phyloP scores from a whole-genome alignment of 2,329 filamentous ascomycete species.

The Orbilia oligospora region DNA sequence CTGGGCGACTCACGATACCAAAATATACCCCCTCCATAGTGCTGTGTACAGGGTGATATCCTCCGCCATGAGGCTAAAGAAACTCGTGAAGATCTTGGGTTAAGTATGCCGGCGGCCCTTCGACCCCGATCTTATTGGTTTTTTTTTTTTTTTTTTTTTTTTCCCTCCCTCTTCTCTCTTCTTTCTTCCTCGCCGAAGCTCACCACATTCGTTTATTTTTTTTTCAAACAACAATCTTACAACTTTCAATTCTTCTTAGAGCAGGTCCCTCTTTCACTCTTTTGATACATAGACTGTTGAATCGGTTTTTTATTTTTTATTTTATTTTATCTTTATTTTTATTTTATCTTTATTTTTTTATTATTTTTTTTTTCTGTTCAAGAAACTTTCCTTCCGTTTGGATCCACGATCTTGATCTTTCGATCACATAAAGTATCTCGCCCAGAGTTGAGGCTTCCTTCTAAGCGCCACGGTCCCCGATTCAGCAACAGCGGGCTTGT shows the following conservation, averaged over 20 bases:
- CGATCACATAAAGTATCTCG: constrained; percentile 19
- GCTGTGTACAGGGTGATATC: neutral
- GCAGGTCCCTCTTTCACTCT: constrained; percentile 46
- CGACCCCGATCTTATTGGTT: constrained; percentile 17
- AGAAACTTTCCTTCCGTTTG: neutral
- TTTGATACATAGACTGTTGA: too few relatives aligned
- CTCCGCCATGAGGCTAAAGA: neutral
- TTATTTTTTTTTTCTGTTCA: constrained; percentile 17
- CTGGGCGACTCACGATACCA: constrained; percentile 29
- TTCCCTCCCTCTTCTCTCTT: too few relatives aligned
- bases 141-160: neutral
- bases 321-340: constrained; percentile 10
- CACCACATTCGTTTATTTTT: constrained; percentile 37
- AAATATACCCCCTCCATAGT: too few relatives aligned
- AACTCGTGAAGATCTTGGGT: neutral
- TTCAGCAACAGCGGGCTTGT: constrained; percentile 39
- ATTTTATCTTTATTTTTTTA: too few relatives aligned
- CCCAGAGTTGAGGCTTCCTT: constrained; percentile 40
- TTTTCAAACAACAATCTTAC: neutral
- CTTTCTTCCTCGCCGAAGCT: constrained; percentile 2
- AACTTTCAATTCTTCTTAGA: constrained; percentile 24
- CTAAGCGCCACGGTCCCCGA: constrained; percentile 57
- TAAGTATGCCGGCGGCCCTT: constrained; percentile 35
- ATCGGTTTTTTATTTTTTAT: constrained; percentile 10
- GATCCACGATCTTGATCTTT: constrained; percentile 4